Percentiles rank a stretch among this genome's conserved stretches.
phyloP scores from a whole-genome alignment of 345 rosid species.

The Acer negundo region DNA sequence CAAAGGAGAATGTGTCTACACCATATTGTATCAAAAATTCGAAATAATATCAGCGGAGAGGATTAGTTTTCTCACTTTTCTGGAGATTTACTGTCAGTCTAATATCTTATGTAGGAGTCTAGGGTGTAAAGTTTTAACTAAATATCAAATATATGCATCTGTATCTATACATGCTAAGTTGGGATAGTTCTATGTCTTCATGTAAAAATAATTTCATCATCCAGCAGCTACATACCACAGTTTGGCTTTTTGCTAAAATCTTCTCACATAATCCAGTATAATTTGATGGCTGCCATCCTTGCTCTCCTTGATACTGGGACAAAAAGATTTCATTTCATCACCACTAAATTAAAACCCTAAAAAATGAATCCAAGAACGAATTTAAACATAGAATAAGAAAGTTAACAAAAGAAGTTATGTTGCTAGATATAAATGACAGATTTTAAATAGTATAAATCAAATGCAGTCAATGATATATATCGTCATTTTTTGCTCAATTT shows the following conservation, averaged over 20 bases:
- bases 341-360: neutral
- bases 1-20: neutral
- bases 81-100: neutral
- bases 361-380: neutral
- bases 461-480: neutral
- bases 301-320: conserved; percentile 88
- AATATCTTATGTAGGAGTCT: neutral
- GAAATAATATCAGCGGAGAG: neutral
- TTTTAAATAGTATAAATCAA: neutral
- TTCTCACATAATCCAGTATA: conserved; percentile 92
- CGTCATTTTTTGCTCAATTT: neutral
- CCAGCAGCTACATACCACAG: conserved; percentile 70
- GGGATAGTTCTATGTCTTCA: neutral
- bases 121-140: neutral
- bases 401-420: neutral
- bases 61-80: neutral
- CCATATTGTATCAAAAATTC: neutral
- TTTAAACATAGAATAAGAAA: neutral
- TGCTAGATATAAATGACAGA: neutral
- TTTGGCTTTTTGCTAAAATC: conserved; percentile 89
- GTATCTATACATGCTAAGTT: neutral
- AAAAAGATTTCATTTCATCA: conserved; percentile 3
- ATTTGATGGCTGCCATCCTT: conserved; percentile 84
- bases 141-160: neutral
- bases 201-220: neutral